Percentiles rank a stretch among this genome's conserved stretches.
Conservation (phyloP, 306 rosid genomes). For the Castanopsis chinensis region DNA sequence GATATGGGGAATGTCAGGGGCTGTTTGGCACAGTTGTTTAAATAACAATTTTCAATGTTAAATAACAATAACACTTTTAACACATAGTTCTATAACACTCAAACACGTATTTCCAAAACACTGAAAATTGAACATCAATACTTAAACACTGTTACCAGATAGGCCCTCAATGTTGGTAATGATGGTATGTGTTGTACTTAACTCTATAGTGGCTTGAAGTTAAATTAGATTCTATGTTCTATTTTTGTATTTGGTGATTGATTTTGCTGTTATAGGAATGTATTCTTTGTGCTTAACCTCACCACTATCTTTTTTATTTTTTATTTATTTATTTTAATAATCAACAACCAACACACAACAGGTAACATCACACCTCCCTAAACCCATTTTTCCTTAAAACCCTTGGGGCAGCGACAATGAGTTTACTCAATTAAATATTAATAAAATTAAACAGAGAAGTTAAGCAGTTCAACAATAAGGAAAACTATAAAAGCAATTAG, state of each 20-base stretch:
- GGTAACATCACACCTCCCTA: constrained; percentile 5
- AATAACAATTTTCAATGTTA: too few species aligned
- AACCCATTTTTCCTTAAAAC: constrained; percentile 5
- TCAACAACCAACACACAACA: not conserved
- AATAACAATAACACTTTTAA: too few species aligned
- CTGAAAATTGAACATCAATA: too few species aligned
- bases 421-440: not conserved
- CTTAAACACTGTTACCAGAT: too few species aligned
- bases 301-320: too few species aligned
- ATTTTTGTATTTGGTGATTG: not conserved
- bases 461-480: not conserved
- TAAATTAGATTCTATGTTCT: not conserved
- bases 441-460: not conserved
- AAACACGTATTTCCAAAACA: too few species aligned
- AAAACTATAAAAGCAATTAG: not conserved
- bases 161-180: constrained; percentile 44
- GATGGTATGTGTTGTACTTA: constrained; percentile 53
- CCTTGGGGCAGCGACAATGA: not conserved
- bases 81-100: too few species aligned
- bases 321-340: not conserved
- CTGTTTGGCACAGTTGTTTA: too few species aligned
- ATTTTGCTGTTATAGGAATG: not conserved
- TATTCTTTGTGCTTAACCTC: not conserved
- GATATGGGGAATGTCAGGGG: constrained; percentile 66
- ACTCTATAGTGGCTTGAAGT: not conserved